Evolutionary conservation across 495 filamentous ascomycete species (phyloP).

Genomic region (Neurospora sp.): DNA sequence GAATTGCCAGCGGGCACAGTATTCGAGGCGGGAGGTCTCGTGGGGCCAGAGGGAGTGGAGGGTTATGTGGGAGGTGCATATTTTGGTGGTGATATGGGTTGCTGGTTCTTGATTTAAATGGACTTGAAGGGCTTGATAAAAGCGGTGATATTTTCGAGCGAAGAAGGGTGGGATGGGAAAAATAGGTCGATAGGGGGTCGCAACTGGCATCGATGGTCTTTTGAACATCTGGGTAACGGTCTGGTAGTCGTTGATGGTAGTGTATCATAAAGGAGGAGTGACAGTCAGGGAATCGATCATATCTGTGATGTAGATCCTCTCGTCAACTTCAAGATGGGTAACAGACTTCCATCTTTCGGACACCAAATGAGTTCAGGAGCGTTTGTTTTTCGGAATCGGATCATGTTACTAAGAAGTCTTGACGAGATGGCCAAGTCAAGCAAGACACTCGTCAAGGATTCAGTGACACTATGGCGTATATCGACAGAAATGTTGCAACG

Average conservation of each 20-base stretch:
- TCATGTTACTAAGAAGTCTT: neutral
- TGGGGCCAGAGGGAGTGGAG: neutral
- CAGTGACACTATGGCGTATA: neutral
- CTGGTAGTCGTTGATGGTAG: neutral
- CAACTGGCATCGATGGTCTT: too few species aligned
- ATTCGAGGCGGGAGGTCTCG: neutral
- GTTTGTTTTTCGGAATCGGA: neutral
- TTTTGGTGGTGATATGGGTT: neutral
- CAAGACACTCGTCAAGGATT: neutral
- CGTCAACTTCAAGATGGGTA: neutral
- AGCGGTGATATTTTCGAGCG: too few species aligned
- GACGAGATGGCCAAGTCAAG: neutral
- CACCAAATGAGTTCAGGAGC: neutral
- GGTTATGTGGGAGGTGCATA: neutral
- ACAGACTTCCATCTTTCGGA: neutral
- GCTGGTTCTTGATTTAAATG: too few species aligned
- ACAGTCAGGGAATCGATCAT: neutral
- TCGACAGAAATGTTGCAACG: neutral
- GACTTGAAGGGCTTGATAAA: too few species aligned
- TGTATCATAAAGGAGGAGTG: neutral
- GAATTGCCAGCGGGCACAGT: neutral
- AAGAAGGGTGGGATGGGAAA: too few species aligned
- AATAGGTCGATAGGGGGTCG: too few species aligned
- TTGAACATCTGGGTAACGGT: neutral
- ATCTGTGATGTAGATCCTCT: neutral